Evolutionary conservation across 345 rosid species (phyloP).

Genomic region (Luvunga scandens): DNA sequence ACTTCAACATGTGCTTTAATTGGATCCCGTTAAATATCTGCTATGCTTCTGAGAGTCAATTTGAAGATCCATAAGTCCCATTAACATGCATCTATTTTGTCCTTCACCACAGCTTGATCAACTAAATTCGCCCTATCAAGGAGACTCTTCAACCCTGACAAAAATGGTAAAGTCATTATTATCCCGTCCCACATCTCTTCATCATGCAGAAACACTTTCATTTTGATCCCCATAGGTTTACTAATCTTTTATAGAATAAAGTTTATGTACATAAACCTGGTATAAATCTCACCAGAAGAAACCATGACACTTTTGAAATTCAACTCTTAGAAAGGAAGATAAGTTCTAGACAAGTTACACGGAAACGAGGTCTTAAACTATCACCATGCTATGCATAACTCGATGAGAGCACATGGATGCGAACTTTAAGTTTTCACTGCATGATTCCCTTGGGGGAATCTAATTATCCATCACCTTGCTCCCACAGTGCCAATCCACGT

Average conservation of each 20-base stretch:
- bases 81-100: not conserved
- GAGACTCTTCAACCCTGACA: not conserved
- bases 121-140: not conserved
- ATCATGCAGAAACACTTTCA: not conserved
- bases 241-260: not conserved
- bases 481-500: not conserved
- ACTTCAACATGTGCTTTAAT: not conserved
- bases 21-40: not conserved
- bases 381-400: not conserved
- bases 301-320: not conserved
- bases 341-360: not conserved
- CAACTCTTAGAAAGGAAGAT: not conserved
- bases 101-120: constrained; percentile 9
- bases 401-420: not conserved
- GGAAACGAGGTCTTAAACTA: not conserved
- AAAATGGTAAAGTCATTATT: not conserved
- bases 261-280: not conserved
- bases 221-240: not conserved
- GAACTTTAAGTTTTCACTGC: not conserved
- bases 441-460: not conserved
- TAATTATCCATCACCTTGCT: not conserved
- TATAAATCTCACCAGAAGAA: not conserved
- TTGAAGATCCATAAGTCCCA: not conserved
- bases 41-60: not conserved
- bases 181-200: not conserved